Base-by-base conservation (phyloP, 1,284 basidiomycete genomes). In the Coniferiporia sulphurascens region DNA sequence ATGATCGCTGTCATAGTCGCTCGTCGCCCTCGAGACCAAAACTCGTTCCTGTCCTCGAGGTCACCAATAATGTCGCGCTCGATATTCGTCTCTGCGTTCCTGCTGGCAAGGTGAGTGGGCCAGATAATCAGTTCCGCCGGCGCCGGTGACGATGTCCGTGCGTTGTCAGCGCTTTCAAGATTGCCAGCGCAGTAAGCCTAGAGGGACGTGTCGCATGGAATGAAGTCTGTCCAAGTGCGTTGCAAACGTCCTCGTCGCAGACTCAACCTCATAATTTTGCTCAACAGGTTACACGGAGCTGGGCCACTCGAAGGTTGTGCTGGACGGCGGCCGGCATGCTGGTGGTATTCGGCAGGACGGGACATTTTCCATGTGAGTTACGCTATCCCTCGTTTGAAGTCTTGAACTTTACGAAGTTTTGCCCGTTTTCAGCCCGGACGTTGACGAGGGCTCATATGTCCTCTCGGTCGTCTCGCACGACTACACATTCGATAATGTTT, bases 401-500 rank as follows among this genome's bases (percentile, higher is more conserved):
- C 46, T 50, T 53, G 55, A 38, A 43, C 60, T 64, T 52, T 64
- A 66, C 56, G 54, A 52, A 57, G 63, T 55, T 43, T 43, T 49
- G 56, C 52, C 62, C 66, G 50, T 61, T 44, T 17, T 32, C 52
- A 90, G 89, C 72, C 79, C 81, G 51, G 78, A 83, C 65, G 85
- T 90, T 48, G 76, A 79, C 32, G 69, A 74, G 12, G 89, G 89
- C 43, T 83, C 79, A 12, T 88, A 91, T 65, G 67, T 89, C 22
- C 76, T 91, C 38, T 85, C 85, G 3, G 81, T 90, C 6, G 61
- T 80, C 34, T 75, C 87, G 1, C 86, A 83, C 68, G 83, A 89
- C 67, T 74, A 84, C 68, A 65, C 70, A 9, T 91, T 91, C 65
- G 87, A 91, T 65, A 78, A 86, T 69, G 89, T 88, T 66, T 34